Percentiles rank a stretch among this genome's conserved stretches.
phyloP scores from a whole-genome alignment of 257 asterid species.

The Primulina tabacum region DNA sequence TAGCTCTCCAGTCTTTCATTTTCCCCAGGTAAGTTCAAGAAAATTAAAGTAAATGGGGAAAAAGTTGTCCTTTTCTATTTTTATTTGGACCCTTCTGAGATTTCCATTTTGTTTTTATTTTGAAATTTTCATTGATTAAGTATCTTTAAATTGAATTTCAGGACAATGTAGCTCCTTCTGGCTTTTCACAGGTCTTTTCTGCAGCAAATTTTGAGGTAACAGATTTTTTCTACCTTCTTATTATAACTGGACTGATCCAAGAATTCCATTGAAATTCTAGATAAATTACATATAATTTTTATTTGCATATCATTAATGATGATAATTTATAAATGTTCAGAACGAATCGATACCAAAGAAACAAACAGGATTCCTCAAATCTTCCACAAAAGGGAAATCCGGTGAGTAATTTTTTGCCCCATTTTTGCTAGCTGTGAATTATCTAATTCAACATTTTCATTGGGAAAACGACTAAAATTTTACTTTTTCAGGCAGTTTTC shows the following conservation, averaged over 20 bases:
- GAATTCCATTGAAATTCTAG: background rate
- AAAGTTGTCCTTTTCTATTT: background rate
- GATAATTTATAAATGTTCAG: slow-evolving; percentile 26
- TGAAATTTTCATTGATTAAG: background rate
- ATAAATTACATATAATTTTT: too few relatives aligned
- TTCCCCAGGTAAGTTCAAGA: slow-evolving; percentile 43
- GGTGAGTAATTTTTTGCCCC: slow-evolving; percentile 28
- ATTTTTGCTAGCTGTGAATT: background rate
- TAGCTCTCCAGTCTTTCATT: slow-evolving; percentile 58
- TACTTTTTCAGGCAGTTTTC: slow-evolving; percentile 45
- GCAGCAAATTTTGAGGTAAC: slow-evolving; percentile 51
- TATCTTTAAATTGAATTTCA: slow-evolving; percentile 24
- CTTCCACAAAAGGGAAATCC: slow-evolving; percentile 50
- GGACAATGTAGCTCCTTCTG: slow-evolving; percentile 46
- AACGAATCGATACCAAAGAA: slow-evolving; percentile 60
- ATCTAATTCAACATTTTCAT: too few relatives aligned
- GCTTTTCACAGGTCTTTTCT: slow-evolving; percentile 39
- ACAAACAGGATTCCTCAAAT: slow-evolving; percentile 52
- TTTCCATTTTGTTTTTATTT: too few relatives aligned
- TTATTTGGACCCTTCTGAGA: background rate
- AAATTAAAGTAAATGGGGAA: background rate
- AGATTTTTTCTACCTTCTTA: background rate
- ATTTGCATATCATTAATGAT: too few relatives aligned
- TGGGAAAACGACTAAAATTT: background rate
- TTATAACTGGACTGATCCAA: background rate